Evolutionary conservation across 2,329 filamentous ascomycete species (phyloP).

Genomic region (Calonectria hongkongensis): DNA sequence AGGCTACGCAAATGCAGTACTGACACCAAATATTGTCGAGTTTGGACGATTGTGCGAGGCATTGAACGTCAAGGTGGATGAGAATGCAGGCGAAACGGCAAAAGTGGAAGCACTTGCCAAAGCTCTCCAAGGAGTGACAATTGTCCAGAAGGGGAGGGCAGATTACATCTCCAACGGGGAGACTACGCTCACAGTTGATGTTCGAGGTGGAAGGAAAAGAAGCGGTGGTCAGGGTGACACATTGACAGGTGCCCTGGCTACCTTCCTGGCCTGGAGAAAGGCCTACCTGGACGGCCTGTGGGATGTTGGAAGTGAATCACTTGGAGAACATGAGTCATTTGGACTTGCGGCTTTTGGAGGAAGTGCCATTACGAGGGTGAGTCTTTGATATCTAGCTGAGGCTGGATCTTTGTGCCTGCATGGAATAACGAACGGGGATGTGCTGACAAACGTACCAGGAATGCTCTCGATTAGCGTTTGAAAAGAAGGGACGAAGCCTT

Average conservation of each 20-base stretch:
- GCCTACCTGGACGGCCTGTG: conserved; percentile 91
- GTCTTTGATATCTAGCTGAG: conserved; percentile 54
- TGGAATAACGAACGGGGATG: background rate
- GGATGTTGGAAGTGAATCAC: conserved; percentile 71
- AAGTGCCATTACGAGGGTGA: conserved; percentile 87
- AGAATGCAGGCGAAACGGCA: conserved; percentile 60
- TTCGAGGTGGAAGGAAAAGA: conserved; percentile 89
- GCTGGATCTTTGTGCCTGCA: background rate
- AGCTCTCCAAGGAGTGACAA: conserved; percentile 89
- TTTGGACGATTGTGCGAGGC: conserved; percentile 88
- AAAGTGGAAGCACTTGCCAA: conserved; percentile 80
- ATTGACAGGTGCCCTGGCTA: conserved; percentile 90
- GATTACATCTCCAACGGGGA: conserved; percentile 90
- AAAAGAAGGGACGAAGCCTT: conserved; percentile 88
- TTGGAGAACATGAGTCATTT: conserved; percentile 76
- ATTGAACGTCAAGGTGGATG: conserved; percentile 77
- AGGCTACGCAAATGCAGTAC: conserved; percentile 88
- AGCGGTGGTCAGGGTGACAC: conserved; percentile 98
- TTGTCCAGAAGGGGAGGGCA: conserved; percentile 90
- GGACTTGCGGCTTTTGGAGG: conserved; percentile 90
- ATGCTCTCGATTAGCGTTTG: conserved; percentile 90
- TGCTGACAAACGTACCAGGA: conserved; percentile 67
- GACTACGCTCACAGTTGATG: conserved; percentile 84
- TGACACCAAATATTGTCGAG: conserved; percentile 97
- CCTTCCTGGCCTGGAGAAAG: conserved; percentile 90